Evolutionary conservation across 148 eudicot genomes (phyloP).

Genomic region (Fagopyrum homotropicum): DNA sequence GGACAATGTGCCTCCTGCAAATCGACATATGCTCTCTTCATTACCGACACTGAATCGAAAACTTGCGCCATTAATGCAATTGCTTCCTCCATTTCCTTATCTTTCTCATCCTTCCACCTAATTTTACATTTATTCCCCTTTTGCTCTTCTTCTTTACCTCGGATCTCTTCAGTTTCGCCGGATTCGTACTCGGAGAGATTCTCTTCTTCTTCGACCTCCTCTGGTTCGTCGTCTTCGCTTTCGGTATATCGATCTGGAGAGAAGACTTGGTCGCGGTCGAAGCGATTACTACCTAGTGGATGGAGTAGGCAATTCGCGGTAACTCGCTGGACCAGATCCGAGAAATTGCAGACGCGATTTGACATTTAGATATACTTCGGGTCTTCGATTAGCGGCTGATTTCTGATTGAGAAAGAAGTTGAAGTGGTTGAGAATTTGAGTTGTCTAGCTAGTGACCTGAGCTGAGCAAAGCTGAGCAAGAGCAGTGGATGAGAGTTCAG

Average conservation of each 20-base stretch:
- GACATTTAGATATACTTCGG: background rate
- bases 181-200: constrained; percentile 3
- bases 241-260: constrained; percentile 25
- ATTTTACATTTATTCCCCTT: constrained; percentile 11
- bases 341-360: constrained; percentile 57
- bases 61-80: constrained; percentile 48
- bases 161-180: constrained; percentile 20
- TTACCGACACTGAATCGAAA: constrained; percentile 54
- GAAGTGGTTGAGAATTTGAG: background rate
- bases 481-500: background rate
- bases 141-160: constrained; percentile 7
- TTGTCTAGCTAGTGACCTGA: background rate
- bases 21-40: constrained; percentile 70
- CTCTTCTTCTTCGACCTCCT: constrained; percentile 14
- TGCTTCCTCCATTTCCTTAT: constrained; percentile 20
- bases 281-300: constrained; percentile 53
- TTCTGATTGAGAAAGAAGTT: background rate
- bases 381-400: background rate
- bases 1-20: constrained; percentile 83
- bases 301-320: constrained; percentile 82
- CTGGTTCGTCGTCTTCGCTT: constrained; percentile 15
- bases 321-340: constrained; percentile 97
- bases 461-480: background rate
- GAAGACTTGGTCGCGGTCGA: constrained; percentile 19
- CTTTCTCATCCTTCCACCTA: constrained; percentile 3